Base-by-base conservation (phyloP, 148 eudicot genomes). In the Fallopia convolvulus region DNA sequence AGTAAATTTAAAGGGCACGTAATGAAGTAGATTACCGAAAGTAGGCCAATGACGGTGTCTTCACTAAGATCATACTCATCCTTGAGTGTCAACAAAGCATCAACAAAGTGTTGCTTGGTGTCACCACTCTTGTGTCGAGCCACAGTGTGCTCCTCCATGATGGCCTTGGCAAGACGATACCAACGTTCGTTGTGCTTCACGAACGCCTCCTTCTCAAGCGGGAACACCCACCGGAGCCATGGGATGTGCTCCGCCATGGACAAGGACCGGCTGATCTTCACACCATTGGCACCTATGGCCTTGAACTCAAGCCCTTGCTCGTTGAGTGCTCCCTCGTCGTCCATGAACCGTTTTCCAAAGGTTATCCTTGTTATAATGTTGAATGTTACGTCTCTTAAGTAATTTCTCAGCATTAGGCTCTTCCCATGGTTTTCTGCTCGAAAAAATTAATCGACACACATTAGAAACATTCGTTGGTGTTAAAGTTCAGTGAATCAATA, bases 41-140 rank as follows among this genome's bases (percentile, higher is more conserved):
- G 92, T 49, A 93, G 91, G 5, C 92, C 91, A 30, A 91, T 88
- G n/a, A 88, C 70, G 49, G 97, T 93, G 82, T 86, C 97, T 52
- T 93, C 97, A 74, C 90, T 90, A 26, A 93, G 87, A 30, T 93
- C 93, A 77, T 93, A 93, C 78, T 90, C 70, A 18, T 92, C 85
- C 71, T 89, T 85, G 32, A 89, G 87, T 12, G 86, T 81, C 46
- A 89, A 90, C 86, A 90, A 82, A 6, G 95, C 95, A 82, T 93
- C 95, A 40, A 93, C 93, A 81, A 93, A 93, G 76, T 91, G 97
- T 70, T 89, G 88, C 79, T 93, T 89, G 21, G 81, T 81, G 6
- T 79, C 84, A 1, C 89, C 92, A 10, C 80, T 85, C 68, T 82
- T 83, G 11, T 79, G 61, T 41, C 90, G 80, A 32, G 89, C 87